Evolutionary conservation across 495 filamentous ascomycete species (phyloP).

Genomic region (Podospora didyma): DNA sequence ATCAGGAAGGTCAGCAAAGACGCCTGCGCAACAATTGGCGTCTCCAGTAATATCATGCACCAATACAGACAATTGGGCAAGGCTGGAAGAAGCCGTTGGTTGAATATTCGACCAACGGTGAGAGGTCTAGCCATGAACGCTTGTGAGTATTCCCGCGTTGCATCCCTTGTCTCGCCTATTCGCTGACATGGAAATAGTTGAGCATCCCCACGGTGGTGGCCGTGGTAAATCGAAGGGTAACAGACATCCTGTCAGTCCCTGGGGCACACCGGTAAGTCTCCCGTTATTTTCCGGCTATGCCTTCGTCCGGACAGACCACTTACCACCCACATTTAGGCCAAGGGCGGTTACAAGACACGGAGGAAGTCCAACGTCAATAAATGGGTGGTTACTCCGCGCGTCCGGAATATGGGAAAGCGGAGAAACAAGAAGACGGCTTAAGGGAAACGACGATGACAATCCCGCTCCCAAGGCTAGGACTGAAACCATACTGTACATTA

Average conservation of each 20-base stretch:
- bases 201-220: slow-evolving; percentile 98
- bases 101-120: slow-evolving; percentile 90
- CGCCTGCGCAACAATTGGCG: slow-evolving; percentile 88
- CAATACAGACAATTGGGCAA: slow-evolving; percentile 90
- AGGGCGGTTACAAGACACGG: slow-evolving; percentile 95
- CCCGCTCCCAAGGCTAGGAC: slow-evolving; percentile 7
- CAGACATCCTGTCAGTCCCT: slow-evolving; percentile 85
- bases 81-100: slow-evolving; percentile 85
- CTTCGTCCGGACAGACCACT: slow-evolving; percentile 20
- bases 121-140: slow-evolving; percentile 98
- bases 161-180: not conserved
- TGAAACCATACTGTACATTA: slow-evolving; percentile 29
- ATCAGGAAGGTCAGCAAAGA: slow-evolving; percentile 81
- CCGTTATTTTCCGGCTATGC: slow-evolving; percentile 2
- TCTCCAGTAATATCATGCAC: slow-evolving; percentile 88
- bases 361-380: slow-evolving; percentile 70
- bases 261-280: slow-evolving; percentile 83
- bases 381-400: slow-evolving; percentile 70
- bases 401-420: slow-evolving; percentile 73
- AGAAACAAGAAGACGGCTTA: slow-evolving; percentile 44
- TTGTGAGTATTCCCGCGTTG: slow-evolving; percentile 40
- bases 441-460: slow-evolving; percentile 8
- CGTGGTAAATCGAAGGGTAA: slow-evolving; percentile 99
- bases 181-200: slow-evolving; percentile 47
- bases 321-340: slow-evolving; percentile 57